Base-by-base conservation (phyloP, 208 protist species). In the Crithidia sp. region DNA sequence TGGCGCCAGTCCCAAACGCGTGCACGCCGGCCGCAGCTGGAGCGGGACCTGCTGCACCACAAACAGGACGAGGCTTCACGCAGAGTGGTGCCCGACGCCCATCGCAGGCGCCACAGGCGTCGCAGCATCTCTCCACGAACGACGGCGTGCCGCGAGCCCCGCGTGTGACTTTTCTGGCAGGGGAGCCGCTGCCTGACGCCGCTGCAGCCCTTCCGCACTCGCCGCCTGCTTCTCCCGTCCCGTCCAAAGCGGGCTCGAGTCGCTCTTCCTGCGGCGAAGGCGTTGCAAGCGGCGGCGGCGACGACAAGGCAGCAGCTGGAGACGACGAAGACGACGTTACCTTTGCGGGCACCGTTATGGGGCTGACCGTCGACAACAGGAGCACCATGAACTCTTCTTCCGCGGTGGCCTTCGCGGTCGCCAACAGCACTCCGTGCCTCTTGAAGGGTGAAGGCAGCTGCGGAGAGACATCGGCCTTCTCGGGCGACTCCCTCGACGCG, bases 121-220 rank as follows among this genome's bases (percentile, higher is more conserved):
- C 28, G 28, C 28, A 28, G 28, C 28, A 28, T 28, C 28, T 1
- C 16, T 3, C n/a, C 61, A 2, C 19, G 3, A 40, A 59, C n/a
- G 52, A 47, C 6, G 40, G 17, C 4, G 36, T n/a, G 49, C 64
- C 9, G 17, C 64, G 64, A n/a, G 6, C 40, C 0, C 49, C 64
- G n/a, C 53, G 52, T 28, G n/a, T 69, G n/a, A 50, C 52, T 9
- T 59, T 59, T 28, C 49, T 69, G 8, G 52, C 64, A 1, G 52
- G 39, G 5, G 52, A 47, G 40, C 6, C n/a, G 7, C 40, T 59
- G 52, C 37, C 53, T 0, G 9, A 28, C 28, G 28, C 28, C 28
- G 28, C 28, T 28, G 28, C 28, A 28, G 28, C 28, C 28, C 28
- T 28, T 28, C 28, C 28, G 28, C 28, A 28, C 28, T 28, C 28